These are phyloP conservation scores for Ilex asprella DNA, from an alignment of 257 asterid species.

Conservation along the genomic window DNA sequence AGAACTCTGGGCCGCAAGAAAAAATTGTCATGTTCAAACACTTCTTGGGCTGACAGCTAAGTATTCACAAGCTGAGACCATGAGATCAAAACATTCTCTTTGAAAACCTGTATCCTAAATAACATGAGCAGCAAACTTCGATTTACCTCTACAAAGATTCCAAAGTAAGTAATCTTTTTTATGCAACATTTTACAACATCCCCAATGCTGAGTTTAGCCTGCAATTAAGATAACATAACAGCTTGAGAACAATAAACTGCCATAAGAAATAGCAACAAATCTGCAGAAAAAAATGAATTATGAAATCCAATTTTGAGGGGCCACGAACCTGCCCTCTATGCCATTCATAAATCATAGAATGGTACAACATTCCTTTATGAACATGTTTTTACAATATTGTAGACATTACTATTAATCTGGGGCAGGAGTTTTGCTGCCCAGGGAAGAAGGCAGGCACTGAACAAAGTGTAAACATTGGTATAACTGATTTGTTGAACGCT, in stretches of 20 bases:
- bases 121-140: conserved; percentile 1
- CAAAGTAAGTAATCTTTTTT: conserved; percentile 82
- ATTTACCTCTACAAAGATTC: conserved; percentile 88
- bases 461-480: too few species aligned
- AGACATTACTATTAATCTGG: too few species aligned
- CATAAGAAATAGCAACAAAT: neutral
- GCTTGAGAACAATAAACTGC: conserved; percentile 8
- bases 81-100: neutral
- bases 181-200: conserved; percentile 85
- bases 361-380: too few species aligned
- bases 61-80: conserved; percentile 3
- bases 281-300: too few species aligned
- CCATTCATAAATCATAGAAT: too few species aligned
- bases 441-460: too few species aligned
- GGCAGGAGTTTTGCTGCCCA: too few species aligned
- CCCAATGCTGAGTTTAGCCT: conserved; percentile 74
- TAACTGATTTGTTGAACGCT: too few species aligned
- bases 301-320: too few species aligned
- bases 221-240: conserved; percentile 23
- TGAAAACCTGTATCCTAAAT: conserved; percentile 1
- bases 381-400: too few species aligned
- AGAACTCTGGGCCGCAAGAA: neutral
- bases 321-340: too few species aligned
- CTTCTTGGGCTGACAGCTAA: neutral
- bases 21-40: neutral